These are phyloP conservation scores for Benincasa hispida DNA, from an alignment of 306 rosid genomes.

Conservation along the genomic window DNA sequence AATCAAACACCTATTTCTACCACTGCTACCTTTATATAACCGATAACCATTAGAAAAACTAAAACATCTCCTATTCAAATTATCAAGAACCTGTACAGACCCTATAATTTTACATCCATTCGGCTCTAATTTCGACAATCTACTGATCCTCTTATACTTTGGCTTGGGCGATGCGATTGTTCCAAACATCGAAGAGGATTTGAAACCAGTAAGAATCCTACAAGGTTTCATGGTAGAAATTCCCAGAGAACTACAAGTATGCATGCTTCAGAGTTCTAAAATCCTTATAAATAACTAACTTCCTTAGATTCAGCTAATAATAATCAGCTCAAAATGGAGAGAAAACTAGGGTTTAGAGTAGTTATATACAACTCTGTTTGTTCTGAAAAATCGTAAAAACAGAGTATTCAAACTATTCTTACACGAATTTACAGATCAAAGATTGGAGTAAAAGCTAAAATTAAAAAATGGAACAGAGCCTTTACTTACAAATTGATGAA, in stretches of 20 bases:
- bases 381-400: background rate
- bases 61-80: constrained; percentile 45
- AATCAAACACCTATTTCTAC: constrained; percentile 25
- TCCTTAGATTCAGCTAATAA: background rate
- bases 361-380: background rate
- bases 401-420: background rate
- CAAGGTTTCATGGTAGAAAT: constrained; percentile 62
- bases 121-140: constrained; percentile 19
- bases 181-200: constrained; percentile 37
- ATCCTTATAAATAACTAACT: background rate
- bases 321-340: background rate
- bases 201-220: constrained; percentile 37
- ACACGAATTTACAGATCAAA: background rate
- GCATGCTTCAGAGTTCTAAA: constrained; percentile 22
- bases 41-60: constrained; percentile 18
- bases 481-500: constrained; percentile 3
- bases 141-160: constrained; percentile 11
- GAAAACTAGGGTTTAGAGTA: background rate
- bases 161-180: constrained; percentile 21
- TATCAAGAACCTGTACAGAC: constrained; percentile 13
- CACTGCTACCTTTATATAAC: constrained; percentile 20
- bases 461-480: background rate
- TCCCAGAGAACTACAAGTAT: constrained; percentile 47
- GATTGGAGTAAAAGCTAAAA: background rate
- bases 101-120: constrained; percentile 27